Base-by-base conservation (phyloP, 1,139 yeast genomes). In the Saccharomyces hybrid region DNA sequence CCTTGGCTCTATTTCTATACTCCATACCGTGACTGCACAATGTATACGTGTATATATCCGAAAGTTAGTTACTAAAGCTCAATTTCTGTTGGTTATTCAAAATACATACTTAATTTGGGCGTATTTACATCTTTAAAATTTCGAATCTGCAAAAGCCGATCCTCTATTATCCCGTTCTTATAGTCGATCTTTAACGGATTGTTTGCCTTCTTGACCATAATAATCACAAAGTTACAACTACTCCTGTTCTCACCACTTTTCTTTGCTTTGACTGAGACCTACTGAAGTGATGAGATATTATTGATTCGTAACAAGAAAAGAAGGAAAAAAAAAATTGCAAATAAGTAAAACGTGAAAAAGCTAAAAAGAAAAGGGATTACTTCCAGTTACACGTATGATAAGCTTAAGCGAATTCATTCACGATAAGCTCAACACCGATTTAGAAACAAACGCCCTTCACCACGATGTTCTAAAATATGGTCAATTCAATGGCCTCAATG, bases 21-120 rank as follows among this genome's bases (percentile, higher is more conserved):
- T 73, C 95, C 95, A 88, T 1, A 80, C 84, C 3, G 73, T 69
- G 2, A 76, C 69, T 63, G 53, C 12, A 31, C 26, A 24, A 24
- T 4, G 26, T 24, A 24, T 24, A 24, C 47, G 51, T 49, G 26
- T 24, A 32, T 49, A 51, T 32, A 32, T 55, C 49, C 21, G 49
- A 14, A 34, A 42, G 49, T 21, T n/a, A 47, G 24, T 24, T 9
- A 26, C 14, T 24, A 26, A 26, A 21, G 3, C 12, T 9, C 19
- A 32, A 27, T 26, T 26, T 1, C 26, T 28, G 32, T 19, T 9
- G 6, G 21, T 16, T 28, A 9, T 27, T 27, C 26, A n/a, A 9
- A 21, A 31, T 9, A 60, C 71, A 49, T 63, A 65, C 71, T 53
- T 9, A 83, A 66, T 3, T 70, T 63, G 3, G 78, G 75, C 16